Conservation (phyloP, 176 grass and related monocot species). For the Microstegium vimineum region DNA sequence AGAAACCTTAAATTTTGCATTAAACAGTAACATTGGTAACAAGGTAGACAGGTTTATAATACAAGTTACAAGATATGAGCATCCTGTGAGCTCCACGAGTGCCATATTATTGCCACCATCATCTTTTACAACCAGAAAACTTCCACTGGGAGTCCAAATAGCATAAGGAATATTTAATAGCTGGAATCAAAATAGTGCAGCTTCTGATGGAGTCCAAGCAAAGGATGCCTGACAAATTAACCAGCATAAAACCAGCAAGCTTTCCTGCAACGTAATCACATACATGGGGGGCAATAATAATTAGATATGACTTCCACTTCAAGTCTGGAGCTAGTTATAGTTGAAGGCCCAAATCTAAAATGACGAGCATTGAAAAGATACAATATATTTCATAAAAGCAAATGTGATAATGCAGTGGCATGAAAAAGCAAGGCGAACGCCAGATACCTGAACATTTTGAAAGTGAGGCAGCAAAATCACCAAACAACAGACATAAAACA, state of each 20-base stretch:
- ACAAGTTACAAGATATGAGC: slow-evolving; percentile 28
- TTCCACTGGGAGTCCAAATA: slow-evolving; percentile 16
- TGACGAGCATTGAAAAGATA: neutral
- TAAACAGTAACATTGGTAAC: neutral
- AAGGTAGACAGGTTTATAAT: neutral
- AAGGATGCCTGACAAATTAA: slow-evolving; percentile 24
- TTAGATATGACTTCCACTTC: neutral
- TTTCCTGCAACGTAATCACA: neutral
- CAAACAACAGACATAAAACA: neutral
- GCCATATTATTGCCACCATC: slow-evolving; percentile 32
- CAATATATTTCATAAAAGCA: neutral
- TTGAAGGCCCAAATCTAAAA: slow-evolving; percentile 16
- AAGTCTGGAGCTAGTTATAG: slow-evolving; percentile 9
- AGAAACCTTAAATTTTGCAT: slow-evolving; percentile 1
- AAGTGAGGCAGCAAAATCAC: neutral
- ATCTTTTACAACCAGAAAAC: slow-evolving; percentile 32
- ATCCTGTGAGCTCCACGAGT: slow-evolving; percentile 15
- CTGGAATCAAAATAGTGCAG: neutral
- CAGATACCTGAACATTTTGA: neutral
- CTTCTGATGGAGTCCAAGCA: neutral
- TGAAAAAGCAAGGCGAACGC: neutral
- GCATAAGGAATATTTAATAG: neutral
- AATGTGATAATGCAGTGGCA: neutral
- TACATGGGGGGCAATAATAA: neutral
- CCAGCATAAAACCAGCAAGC: slow-evolving; percentile 11